These are phyloP conservation scores for Fraxinus anomala DNA, from an alignment of 257 asterid genomes.

Conservation along the genomic window DNA sequence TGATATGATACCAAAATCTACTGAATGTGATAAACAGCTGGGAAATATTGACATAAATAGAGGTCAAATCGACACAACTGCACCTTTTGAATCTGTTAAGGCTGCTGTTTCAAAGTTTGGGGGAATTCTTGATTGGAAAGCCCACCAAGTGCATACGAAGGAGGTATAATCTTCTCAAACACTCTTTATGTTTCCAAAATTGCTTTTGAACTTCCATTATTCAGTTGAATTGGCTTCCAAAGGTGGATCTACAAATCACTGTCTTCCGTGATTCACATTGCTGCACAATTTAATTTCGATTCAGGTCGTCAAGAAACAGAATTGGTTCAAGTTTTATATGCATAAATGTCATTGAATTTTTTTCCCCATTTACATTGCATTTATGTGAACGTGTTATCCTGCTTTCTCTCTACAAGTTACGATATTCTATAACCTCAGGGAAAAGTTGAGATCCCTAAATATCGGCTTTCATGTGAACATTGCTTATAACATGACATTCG, in stretches of 20 bases:
- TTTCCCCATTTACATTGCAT: neutral
- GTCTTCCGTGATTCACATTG: neutral
- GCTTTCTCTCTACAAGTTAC: neutral
- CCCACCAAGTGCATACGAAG: constrained; percentile 80
- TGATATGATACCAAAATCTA: constrained; percentile 22
- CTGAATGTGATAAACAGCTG: constrained; percentile 29
- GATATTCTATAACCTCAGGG: neutral
- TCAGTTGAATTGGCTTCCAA: neutral
- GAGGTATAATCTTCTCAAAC: constrained; percentile 58
- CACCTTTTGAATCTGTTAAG: constrained; percentile 92
- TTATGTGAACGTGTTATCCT: neutral
- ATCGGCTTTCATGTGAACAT: neutral
- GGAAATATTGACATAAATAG: constrained; percentile 32
- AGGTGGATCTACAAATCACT: neutral
- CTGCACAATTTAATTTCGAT: neutral
- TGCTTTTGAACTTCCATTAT: neutral
- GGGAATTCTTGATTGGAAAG: constrained; percentile 99
- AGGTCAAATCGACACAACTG: constrained; percentile 76
- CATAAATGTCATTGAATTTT: neutral
- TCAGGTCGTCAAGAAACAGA: neutral
- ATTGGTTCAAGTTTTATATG: neutral
- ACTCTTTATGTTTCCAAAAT: neutral
- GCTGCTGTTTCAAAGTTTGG: constrained; percentile 98
- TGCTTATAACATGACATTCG: neutral
- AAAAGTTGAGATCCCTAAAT: too few relatives aligned